These are phyloP conservation scores for Neurospora terricola DNA, from an alignment of 495 filamentous ascomycete genomes.

Conservation along the genomic window DNA sequence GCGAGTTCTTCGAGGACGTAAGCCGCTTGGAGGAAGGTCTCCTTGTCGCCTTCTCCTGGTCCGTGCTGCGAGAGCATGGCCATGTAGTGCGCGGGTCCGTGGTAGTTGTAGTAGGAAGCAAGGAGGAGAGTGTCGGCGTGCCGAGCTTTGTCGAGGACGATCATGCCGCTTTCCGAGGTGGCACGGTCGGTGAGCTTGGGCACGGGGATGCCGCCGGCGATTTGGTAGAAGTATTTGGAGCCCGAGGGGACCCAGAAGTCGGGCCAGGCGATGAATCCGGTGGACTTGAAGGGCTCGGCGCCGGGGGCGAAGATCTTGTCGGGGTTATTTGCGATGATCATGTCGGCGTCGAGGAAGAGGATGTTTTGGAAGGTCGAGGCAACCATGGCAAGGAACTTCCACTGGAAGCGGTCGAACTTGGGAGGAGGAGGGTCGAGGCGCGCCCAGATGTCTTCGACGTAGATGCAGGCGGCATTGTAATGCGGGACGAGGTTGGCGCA, in stretches of 20 bases:
- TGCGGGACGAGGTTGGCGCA: slow-evolving; percentile 43
- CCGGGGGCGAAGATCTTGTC: slow-evolving; percentile 34
- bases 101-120: slow-evolving; percentile 53
- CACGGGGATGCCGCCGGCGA: slow-evolving; percentile 29
- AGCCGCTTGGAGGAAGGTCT: slow-evolving; percentile 51
- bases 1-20: slow-evolving; percentile 31
- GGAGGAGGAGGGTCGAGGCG: neutral
- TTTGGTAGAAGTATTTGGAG: slow-evolving; percentile 43
- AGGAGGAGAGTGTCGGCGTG: slow-evolving; percentile 45
- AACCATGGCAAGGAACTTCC: slow-evolving; percentile 50
- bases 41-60: slow-evolving; percentile 54
- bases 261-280: slow-evolving; percentile 50
- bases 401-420: slow-evolving; percentile 36
- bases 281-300: slow-evolving; percentile 40
- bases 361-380: slow-evolving; percentile 52
- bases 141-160: slow-evolving; percentile 45
- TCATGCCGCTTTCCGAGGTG: slow-evolving; percentile 45
- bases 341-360: slow-evolving; percentile 54
- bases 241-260: slow-evolving; percentile 50
- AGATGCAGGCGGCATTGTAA: slow-evolving; percentile 42
- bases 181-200: slow-evolving; percentile 29
- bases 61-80: slow-evolving; percentile 45
- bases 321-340: slow-evolving; percentile 43
- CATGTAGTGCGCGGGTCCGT: slow-evolving; percentile 51
- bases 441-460: slow-evolving; percentile 9